Conservation (phyloP, 108 stramenopile species). For the Discostella stelligeroides region DNA sequence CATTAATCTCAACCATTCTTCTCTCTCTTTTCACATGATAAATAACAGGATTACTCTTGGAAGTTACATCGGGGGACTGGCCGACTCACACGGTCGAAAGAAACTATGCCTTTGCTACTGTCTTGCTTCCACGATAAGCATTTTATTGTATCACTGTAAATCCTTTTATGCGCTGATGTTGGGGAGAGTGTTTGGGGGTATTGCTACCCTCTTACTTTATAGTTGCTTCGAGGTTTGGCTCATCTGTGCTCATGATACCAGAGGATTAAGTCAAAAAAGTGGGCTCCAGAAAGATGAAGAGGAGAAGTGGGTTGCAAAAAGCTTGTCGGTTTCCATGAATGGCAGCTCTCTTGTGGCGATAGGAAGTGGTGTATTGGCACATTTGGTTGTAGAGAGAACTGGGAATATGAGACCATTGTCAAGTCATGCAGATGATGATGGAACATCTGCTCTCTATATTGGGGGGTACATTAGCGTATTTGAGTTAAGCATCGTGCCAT, state of each 20-base stretch:
- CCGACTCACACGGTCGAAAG: constrained; percentile 62
- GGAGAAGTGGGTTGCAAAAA: constrained; percentile 67
- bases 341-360: constrained; percentile 94
- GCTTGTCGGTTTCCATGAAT: constrained; percentile 86
- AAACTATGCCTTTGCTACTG: too few species aligned
- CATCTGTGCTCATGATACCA: constrained; percentile 46
- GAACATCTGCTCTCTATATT: constrained; percentile 43
- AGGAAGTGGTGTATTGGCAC: constrained; percentile 84
- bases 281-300: too few species aligned
- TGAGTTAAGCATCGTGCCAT: constrained; percentile 82
- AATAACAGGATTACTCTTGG: constrained; percentile 77
- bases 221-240: constrained; percentile 74
- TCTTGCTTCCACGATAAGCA: too few species aligned
- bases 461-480: constrained; percentile 94
- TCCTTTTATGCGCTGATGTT: too few species aligned
- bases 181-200: constrained; percentile 61
- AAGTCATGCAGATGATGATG: too few species aligned
- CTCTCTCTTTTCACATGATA: too few species aligned
- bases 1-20: too few species aligned
- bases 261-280: too few species aligned
- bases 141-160: constrained; percentile 48
- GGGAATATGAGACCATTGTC: constrained; percentile 30
- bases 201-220: constrained; percentile 58
- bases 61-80: constrained; percentile 65
- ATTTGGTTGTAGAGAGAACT: constrained; percentile 55